Evolutionary conservation across 805 yeast genomes (phyloP).

Genomic region (Kazachstania martiniae): DNA sequence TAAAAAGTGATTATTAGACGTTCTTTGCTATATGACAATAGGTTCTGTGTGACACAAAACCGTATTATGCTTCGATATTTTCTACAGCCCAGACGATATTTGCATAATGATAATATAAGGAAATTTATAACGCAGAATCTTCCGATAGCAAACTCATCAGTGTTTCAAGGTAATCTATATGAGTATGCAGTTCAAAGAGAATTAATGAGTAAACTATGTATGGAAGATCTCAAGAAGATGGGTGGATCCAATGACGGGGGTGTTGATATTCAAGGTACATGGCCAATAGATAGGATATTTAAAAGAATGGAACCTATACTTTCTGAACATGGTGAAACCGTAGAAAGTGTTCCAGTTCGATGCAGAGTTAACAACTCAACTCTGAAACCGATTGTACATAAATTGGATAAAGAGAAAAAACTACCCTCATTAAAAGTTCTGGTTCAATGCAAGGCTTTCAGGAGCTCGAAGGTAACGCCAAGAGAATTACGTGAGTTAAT

Average conservation of each 20-base stretch:
- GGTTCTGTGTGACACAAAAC: too few species aligned
- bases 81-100: slow-evolving; percentile 2
- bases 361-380: slow-evolving; percentile 10
- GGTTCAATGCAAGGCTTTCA: slow-evolving; percentile 27
- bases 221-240: slow-evolving; percentile 14
- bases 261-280: slow-evolving; percentile 23
- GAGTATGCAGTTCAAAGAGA: slow-evolving; percentile 26
- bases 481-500: slow-evolving; percentile 25
- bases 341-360: slow-evolving; percentile 9
- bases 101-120: slow-evolving; percentile 10
- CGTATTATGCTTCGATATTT: too few species aligned
- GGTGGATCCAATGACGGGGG: slow-evolving; percentile 29
- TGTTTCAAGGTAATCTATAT: slow-evolving; percentile 27
- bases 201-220: slow-evolving; percentile 16
- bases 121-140: slow-evolving; percentile 14
- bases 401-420: slow-evolving; percentile 3
- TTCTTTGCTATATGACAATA: too few species aligned
- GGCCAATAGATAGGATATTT: slow-evolving; percentile 15
- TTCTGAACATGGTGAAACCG: background rate
- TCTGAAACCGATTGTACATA: slow-evolving; percentile 15
- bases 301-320: slow-evolving; percentile 2
- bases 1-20: too few species aligned
- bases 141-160: slow-evolving; percentile 17
- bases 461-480: slow-evolving; percentile 19
- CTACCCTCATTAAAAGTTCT: slow-evolving; percentile 12